Evolutionary conservation across 2,329 filamentous ascomycete species (phyloP).

Genomic region (Fusarium albidum): DNA sequence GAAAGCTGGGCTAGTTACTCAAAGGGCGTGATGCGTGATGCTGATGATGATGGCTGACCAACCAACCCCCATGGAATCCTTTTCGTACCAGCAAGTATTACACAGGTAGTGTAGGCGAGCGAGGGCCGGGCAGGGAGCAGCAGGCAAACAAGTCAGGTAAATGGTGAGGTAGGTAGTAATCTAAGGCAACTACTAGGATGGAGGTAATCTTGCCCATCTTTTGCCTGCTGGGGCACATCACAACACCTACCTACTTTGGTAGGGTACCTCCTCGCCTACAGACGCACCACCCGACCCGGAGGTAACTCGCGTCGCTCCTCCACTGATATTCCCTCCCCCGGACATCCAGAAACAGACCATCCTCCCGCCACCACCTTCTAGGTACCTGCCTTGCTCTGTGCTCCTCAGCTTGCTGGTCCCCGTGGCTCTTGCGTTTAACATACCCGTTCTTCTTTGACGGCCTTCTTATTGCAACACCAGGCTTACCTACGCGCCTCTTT

Average conservation of each 20-base stretch:
- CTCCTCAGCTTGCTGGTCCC: constrained; percentile 1
- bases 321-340: constrained; percentile 30
- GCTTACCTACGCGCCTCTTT: not conserved
- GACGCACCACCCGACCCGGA: constrained; percentile 28
- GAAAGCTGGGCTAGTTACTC: constrained; percentile 2
- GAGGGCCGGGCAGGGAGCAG: too few relatives aligned
- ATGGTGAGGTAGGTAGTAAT: too few relatives aligned
- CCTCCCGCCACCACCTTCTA: constrained; percentile 33
- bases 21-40: not conserved
- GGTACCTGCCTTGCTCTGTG: not conserved
- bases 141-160: too few relatives aligned
- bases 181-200: too few relatives aligned
- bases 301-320: constrained; percentile 28
- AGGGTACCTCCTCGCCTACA: constrained; percentile 11
- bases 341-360: constrained; percentile 28
- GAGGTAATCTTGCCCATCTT: not conserved
- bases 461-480: constrained; percentile 1
- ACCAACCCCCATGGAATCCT: not conserved
- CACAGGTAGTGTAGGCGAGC: too few relatives aligned
- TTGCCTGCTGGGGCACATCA: not conserved
- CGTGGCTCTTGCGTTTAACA: not conserved
- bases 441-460: not conserved
- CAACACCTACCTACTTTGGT: constrained; percentile 32
- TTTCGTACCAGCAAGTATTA: too few relatives aligned
- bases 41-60: constrained; percentile 8